These are phyloP conservation scores for Sporothrix humicola DNA, from an alignment of 2,329 filamentous ascomycete genomes.

Conservation along the genomic window DNA sequence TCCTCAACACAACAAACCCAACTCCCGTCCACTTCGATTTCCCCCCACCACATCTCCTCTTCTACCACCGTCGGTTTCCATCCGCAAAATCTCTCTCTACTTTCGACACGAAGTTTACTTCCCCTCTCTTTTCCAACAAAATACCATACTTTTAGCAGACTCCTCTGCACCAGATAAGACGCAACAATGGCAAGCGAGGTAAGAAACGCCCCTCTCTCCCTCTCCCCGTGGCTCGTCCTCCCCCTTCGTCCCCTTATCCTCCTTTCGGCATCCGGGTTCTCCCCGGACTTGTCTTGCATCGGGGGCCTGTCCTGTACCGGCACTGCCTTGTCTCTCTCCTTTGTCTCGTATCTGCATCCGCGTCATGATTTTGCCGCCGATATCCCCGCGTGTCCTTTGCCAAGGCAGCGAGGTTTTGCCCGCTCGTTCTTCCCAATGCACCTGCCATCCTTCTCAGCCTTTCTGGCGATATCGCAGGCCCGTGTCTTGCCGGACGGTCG, in stretches of 20 bases:
- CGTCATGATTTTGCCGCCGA: neutral
- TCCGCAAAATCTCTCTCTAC: slow-evolving; percentile 4
- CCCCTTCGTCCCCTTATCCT: slow-evolving; percentile 8
- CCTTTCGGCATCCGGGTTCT: neutral
- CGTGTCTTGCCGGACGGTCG: too few species aligned
- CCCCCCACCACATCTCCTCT: slow-evolving; percentile 1
- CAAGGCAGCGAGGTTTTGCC: neutral
- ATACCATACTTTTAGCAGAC: neutral
- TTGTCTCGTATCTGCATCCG: neutral
- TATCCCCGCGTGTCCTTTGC: slow-evolving; percentile 7
- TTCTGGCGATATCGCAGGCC: neutral
- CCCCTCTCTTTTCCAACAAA: neutral
- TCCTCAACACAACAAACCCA: slow-evolving; percentile 23
- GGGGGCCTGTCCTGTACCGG: neutral
- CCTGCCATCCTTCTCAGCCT: neutral
- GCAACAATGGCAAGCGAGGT: slow-evolving; percentile 37
- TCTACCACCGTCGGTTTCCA: slow-evolving; percentile 11
- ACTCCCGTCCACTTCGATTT: slow-evolving; percentile 10
- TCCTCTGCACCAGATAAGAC: slow-evolving; percentile 31
- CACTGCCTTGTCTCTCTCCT: neutral
- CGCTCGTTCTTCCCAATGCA: neutral
- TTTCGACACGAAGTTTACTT: slow-evolving; percentile 2
- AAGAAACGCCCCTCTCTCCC: neutral
- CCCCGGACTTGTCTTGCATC: slow-evolving; percentile 3
- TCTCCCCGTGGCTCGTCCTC: neutral